Evolutionary conservation across 1,284 basidiomycete species (phyloP).

Genomic region (Cutaneotrichosporon arboriforme): DNA sequence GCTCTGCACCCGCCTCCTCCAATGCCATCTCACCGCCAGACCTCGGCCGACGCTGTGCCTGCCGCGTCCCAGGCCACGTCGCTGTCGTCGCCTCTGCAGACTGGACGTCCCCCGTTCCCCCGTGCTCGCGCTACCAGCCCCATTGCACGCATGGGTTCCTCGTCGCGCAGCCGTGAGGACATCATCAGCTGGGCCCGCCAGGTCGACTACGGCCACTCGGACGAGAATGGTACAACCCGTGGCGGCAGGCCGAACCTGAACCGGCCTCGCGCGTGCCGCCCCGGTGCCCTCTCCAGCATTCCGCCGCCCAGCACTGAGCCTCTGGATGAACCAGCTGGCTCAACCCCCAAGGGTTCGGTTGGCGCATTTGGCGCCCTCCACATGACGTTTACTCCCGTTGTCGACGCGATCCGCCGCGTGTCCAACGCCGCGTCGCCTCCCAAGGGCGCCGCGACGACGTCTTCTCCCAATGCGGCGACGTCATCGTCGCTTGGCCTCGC

Average conservation of each 20-base stretch:
- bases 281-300: constrained; percentile 8
- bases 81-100: constrained; percentile 14
- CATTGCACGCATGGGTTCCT: constrained; percentile 34
- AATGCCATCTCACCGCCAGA: constrained; percentile 3
- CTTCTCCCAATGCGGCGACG: not conserved
- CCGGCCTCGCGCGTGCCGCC: constrained; percentile 6
- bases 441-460: not conserved
- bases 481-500: constrained; percentile 21
- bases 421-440: constrained; percentile 1
- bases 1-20: constrained; percentile 4
- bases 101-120: constrained; percentile 11
- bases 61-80: constrained; percentile 4
- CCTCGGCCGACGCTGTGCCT: not conserved
- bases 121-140: constrained; percentile 11
- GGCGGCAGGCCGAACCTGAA: constrained; percentile 6
- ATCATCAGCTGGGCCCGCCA: constrained; percentile 42
- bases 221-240: constrained; percentile 17
- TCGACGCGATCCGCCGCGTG: constrained; percentile 31
- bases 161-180: constrained; percentile 42
- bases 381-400: constrained; percentile 28
- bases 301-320: constrained; percentile 15
- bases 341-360: constrained; percentile 15
- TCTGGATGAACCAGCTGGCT: constrained; percentile 9
- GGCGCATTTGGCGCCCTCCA: constrained; percentile 24
- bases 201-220: constrained; percentile 4